Evolutionary conservation across 2,329 filamentous ascomycete species (phyloP).

Genomic region (Fonsecaea pedrosoi): DNA sequence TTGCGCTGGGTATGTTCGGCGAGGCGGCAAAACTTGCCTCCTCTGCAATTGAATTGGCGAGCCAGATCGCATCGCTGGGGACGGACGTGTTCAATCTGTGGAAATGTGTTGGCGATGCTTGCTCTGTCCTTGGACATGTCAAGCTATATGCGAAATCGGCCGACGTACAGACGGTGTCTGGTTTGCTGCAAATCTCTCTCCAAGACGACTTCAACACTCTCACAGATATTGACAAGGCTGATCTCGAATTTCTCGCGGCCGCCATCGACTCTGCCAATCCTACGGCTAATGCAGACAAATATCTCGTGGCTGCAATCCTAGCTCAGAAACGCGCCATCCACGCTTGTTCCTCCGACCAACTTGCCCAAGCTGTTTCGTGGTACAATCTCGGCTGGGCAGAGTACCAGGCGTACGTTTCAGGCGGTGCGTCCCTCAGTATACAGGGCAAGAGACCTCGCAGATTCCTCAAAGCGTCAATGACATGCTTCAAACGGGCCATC

Average conservation of each 20-base stretch:
- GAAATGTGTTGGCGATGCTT: constrained; percentile 90
- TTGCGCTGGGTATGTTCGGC: constrained; percentile 86
- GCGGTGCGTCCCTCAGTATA: constrained; percentile 45
- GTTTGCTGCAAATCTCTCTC: constrained; percentile 17
- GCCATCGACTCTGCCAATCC: constrained; percentile 38
- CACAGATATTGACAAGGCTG: constrained; percentile 69
- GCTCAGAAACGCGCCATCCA: constrained; percentile 86
- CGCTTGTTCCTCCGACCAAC: constrained; percentile 72
- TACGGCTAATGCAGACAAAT: constrained; percentile 55
- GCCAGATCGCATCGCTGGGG: constrained; percentile 65
- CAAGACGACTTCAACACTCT: constrained; percentile 66
- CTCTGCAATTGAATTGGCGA: constrained; percentile 72
- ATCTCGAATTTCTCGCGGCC: constrained; percentile 40
- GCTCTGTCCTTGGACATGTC: constrained; percentile 79
- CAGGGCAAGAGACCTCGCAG: constrained; percentile 61
- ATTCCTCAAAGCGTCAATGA: constrained; percentile 81
- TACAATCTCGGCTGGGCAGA: constrained; percentile 98
- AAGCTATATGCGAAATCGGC: constrained; percentile 71
- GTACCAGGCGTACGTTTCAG: constrained; percentile 72
- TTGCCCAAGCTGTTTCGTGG: constrained; percentile 93
- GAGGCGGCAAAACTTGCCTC: constrained; percentile 75
- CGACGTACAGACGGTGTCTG: constrained; percentile 53
- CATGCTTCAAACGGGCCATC: constrained; percentile 93
- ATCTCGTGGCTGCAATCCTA: constrained; percentile 75
- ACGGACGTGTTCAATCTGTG: constrained; percentile 87